Evolutionary conservation across 2,329 filamentous ascomycete genomes (phyloP), one percentile per base, ranked within the genome.

Genomic region (Colletotrichum sp.): DNA sequence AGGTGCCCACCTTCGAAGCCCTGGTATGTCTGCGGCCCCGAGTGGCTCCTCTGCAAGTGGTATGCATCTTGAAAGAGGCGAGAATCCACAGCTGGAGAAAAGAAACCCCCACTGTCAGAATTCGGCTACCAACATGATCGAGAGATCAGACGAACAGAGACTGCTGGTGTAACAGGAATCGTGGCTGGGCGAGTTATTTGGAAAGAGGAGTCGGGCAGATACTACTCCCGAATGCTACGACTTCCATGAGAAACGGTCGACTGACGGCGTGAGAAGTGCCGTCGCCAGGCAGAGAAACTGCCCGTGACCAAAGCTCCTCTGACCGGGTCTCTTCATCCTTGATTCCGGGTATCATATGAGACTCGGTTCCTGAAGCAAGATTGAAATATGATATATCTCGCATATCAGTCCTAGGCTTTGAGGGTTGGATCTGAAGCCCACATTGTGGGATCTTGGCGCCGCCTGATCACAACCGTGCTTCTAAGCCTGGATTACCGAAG

Each of bases 21-120:
- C 15, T 16, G 49, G 59, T 28, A 15, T 34, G 63, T 26, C 32
- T 49, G 26, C 13, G 59, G 28, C 52, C 26, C 18, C 16, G 18
- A 73, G n/a, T 74, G 59, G 57, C 30, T 60, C 59, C 24, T 44
- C 63, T 76, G 39, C 57, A 59, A 55, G 39, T 26, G 7, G 15
- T 18, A 26, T 36, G 13, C 26, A 39, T 57, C 32, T 26, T 24
- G 26, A 62, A 32, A 36, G 55, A 26, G 59, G 64, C 36, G 32
- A 21, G 32, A 73, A 39, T 30, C 69, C 73, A 75, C 44, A 64
- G 9, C 57, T 57, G 28, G 28, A 72, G 72, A 72, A 62, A 72
- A 72, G 68, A 55, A 74, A 75, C 7, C 60, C 28, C 62, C 69
- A 55, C 36, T 26, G 34, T 24, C 16, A 15, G n/a, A 21, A 13